Evolutionary conservation across 805 yeast species (phyloP), one percentile per base, ranked within the genome.

Genomic region (Myxozyma sirexii): DNA sequence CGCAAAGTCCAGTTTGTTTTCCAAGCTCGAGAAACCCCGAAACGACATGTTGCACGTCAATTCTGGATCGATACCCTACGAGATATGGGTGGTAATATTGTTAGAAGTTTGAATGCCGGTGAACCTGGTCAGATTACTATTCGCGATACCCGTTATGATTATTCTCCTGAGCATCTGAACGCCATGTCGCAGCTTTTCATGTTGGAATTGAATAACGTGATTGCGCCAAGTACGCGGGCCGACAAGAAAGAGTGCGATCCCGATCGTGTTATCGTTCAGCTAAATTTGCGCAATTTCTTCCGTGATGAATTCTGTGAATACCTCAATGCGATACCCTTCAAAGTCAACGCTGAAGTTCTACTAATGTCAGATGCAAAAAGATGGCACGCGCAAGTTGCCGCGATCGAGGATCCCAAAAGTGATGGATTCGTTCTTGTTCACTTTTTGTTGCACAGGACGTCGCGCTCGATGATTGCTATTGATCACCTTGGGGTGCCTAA

Each of bases 401-500:
- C 42, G 29, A n/a, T 39, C n/a, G 46, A 27, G 35, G 37, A 41
- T 39, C 54, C 54, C n/a, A 24, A 26, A 4, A n/a, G 15, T 15
- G 15, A 24, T 26, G 54, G 54, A 26, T 2, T 50, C 7, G 12
- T 39, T 5, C 38, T 50, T n/a, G 45, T 50, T 26, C 54, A 50
- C 17, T 39, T 50, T 29, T 19, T 19, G 26, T 6, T 50, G 17
- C 8, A 15, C 3, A 29, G 46, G 15, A 13, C 15, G 6, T 23
- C 15, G 23, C 46, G 46, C 10, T 5, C 15, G 26, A n/a, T 17
- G 13, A 1, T 15, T 13, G 17, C 37, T 17, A 26, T 8, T 13
- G 17, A 35, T 15, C 26, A 24, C 19, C 17, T 17, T 15, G 24
- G 21, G 21, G 47, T 21, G 17, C 19, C 47, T 24, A 15, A 2